Evolutionary conservation across 2,329 filamentous ascomycete genomes (phyloP), one percentile per base, ranked within the genome.

Genomic region (Exophiala phaeomuriformis): DNA sequence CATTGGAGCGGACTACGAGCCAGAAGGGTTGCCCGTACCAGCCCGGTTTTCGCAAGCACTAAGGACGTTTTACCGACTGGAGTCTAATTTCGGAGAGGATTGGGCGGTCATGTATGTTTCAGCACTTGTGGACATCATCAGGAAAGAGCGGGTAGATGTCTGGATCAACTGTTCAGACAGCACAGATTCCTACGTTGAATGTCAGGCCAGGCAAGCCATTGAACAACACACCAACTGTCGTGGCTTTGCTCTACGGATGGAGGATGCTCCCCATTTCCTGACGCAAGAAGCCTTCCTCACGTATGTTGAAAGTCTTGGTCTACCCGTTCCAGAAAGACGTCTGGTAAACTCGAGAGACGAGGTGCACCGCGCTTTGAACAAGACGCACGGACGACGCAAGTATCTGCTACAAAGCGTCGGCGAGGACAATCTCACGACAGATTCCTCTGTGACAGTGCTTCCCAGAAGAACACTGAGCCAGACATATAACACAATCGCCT

Each of bases 91-190:
- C 33, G 45, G 28, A 31, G 44, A 48, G 33, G 35, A 33, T 28
- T 44, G 40, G 35, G 42, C 40, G 27, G 41, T 45, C 2, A 67
- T 68, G 1, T 88, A 89, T 62, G 72, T 79, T 10, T 67, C 74
- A 7, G 70, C 72, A 0, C 66, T 90, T 2, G 65, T 85, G 1
- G 68, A 78, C 4, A 75, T 89, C 29, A 74, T 88, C 33, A 65
- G 74, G 9, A 66, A 70, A 1, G 84, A 90, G 57, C 71, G 75
- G 0, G 77, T 86, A 3, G 78, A 88, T 52, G 67, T 90, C 2
- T 90, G 86, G 85, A 79, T 90, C 3, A 82, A 81, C 27, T 88
- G 85, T 63, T 87, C 84, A 0, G 81, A 80, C 19, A 80, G 84
- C 8, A 75, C 77, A 1, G 79, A 78, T 0, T 81, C 81, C 0